Percentiles rank a stretch among this genome's conserved stretches.
phyloP scores from a whole-genome alignment of 257 asterid species.

The Jacaranda mimosifolia region DNA sequence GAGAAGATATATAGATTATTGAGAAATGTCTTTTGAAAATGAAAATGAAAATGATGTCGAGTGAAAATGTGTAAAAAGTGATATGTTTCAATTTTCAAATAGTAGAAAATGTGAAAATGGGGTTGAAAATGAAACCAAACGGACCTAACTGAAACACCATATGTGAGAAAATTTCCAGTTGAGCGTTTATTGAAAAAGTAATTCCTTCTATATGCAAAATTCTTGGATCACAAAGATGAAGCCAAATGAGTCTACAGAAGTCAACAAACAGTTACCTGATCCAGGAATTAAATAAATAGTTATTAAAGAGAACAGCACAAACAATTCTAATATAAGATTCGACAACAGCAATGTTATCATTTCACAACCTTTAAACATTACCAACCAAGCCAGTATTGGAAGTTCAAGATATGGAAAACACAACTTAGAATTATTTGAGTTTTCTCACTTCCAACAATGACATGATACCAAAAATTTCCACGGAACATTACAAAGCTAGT shows the following conservation, averaged over 20 bases:
- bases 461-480: slow-evolving; percentile 1
- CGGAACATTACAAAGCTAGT: not conserved
- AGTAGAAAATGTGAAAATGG: too few relatives aligned
- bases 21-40: too few relatives aligned
- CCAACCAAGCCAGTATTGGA: not conserved
- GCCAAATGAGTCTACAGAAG: slow-evolving; percentile 8
- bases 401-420: not conserved
- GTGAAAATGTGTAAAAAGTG: too few relatives aligned
- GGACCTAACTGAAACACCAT: not conserved
- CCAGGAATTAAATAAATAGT: slow-evolving; percentile 23
- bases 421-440: not conserved
- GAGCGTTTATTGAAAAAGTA: not conserved
- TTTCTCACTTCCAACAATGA: not conserved
- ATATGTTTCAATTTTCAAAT: too few relatives aligned
- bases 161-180: not conserved
- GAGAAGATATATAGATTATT: too few relatives aligned
- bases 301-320: slow-evolving; percentile 4
- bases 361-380: slow-evolving; percentile 12
- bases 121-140: too few relatives aligned
- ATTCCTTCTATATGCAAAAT: not conserved
- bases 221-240: not conserved
- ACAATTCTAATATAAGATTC: slow-evolving; percentile 5
- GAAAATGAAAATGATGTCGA: too few relatives aligned
- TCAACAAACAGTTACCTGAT: not conserved
- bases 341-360: not conserved